Base-by-base conservation (phyloP, 768 basidiomycete species). In the Boletus reticuloceps region DNA sequence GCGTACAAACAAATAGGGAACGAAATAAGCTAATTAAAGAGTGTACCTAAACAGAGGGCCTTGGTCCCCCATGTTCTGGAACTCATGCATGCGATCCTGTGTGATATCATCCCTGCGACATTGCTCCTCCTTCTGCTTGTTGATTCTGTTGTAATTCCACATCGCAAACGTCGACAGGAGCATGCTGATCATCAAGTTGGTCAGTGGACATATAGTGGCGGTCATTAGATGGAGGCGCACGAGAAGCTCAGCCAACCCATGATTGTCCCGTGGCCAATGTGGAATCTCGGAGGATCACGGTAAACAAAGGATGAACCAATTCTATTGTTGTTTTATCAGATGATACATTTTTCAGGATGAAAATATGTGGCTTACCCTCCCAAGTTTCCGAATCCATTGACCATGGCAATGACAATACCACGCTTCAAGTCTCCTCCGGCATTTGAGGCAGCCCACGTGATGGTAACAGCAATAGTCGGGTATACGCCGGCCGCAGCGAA, bases 381-480 rank as follows among this genome's bases (percentile, higher is more conserved):
- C 12, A 84, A 66, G 53, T 83, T 85, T 19, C 13, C 58, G 3
- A 52, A 2, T 22, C 44, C 47, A 49, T 79, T 77, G n/a, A 84
- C 75, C 72, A 81, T 75, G 9, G 79, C 84, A 34, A 84, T 57
- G 12, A 75, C 73, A 11, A 83, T 72, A 14, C 75, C 84, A 51
- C 77, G 75, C 61, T 80, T 79, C 50, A 79, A 52, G 59, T 82
- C 81, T n/a, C 84, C 82, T 29, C 83, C 83, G 0, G 80, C 77
- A 50, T 82, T 81, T 6, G 79, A 78, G 2, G 77, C 74, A 3
- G 72, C 77, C 85, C 84, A 86, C 27, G 82, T 79, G 4, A 85
- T 64, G 20, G 63, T 60, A 20, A 83, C 67, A 47, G 71, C 74
- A 50, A 83, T 72, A 5, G 75, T 77, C 1, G 84, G 80, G 57